phyloP scores from a whole-genome alignment of 169 alveolate species.

The Eimeria brunetti region DNA sequence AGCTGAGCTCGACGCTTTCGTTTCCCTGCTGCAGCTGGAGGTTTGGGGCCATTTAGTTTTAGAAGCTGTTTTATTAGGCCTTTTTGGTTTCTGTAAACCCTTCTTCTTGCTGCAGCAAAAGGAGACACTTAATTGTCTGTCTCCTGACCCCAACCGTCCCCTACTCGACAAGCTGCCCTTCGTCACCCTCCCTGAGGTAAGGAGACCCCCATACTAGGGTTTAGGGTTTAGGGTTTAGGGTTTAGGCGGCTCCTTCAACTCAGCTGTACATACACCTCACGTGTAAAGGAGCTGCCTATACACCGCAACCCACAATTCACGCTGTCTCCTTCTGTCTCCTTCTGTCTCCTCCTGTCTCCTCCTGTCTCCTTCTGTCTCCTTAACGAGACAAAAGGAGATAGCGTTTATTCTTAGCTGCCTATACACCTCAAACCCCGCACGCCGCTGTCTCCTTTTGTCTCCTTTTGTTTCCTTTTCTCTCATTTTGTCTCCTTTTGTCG shows the following conservation, averaged over 20 bases:
- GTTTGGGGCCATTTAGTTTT: background rate
- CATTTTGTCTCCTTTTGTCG: too few species aligned
- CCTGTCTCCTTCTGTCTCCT: too few species aligned
- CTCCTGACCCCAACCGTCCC: background rate
- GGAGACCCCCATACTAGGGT: background rate
- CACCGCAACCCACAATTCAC: too few species aligned
- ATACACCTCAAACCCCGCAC: too few species aligned
- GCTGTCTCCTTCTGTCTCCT: too few species aligned
- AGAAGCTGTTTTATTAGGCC: constrained; percentile 19
- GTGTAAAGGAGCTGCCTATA: too few species aligned
- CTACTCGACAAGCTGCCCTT: background rate
- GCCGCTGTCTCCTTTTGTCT: too few species aligned
- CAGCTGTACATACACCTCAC: background rate
- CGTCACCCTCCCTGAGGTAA: constrained; percentile 28
- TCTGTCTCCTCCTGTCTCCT: too few species aligned
- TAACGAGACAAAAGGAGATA: too few species aligned
- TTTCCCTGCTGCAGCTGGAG: background rate
- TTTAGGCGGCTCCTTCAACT: background rate
- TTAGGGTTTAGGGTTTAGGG: background rate
- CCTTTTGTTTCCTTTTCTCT: too few species aligned
- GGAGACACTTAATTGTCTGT: background rate
- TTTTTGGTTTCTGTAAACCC: constrained; percentile 21
- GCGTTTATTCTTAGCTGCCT: too few species aligned
- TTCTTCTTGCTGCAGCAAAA: background rate
- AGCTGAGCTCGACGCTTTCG: background rate